Evolutionary conservation across 2,329 filamentous ascomycete genomes (phyloP).

Genomic region (Periconia sp.): DNA sequence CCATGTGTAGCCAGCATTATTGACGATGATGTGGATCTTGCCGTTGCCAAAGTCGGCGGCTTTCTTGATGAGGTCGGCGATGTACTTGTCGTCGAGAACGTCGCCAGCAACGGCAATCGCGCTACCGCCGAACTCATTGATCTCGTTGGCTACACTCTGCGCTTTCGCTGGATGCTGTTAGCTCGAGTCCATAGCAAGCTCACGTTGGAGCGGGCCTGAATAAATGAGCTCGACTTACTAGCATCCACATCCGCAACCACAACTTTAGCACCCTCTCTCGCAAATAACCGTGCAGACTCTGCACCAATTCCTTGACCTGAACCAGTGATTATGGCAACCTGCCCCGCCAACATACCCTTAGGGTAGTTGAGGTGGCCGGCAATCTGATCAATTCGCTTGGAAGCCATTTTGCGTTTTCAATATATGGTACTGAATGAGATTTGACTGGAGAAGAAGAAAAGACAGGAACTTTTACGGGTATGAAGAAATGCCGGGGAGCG

Average conservation of each 20-base stretch:
- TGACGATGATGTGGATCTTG: conserved; percentile 90
- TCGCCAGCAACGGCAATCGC: conserved; percentile 80
- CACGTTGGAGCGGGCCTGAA: not conserved
- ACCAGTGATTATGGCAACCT: conserved; percentile 87
- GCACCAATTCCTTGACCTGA: conserved; percentile 88
- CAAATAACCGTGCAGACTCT: conserved; percentile 80
- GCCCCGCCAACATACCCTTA: conserved; percentile 76
- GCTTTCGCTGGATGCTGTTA: conserved; percentile 66
- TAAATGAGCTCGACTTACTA: conserved; percentile 48
- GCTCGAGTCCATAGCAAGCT: not conserved
- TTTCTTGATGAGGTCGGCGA: conserved; percentile 73
- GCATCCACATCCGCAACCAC: conserved; percentile 83
- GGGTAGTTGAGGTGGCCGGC: conserved; percentile 83
- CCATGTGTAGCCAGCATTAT: conserved; percentile 93
- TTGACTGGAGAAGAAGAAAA: too few species aligned
- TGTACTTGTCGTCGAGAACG: conserved; percentile 73
- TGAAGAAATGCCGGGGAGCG: too few species aligned
- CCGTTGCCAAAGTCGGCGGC: conserved; percentile 81
- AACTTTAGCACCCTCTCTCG: conserved; percentile 86
- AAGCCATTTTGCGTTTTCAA: conserved; percentile 6
- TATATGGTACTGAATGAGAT: too few species aligned
- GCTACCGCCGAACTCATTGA: conserved; percentile 70
- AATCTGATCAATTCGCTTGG: conserved; percentile 69
- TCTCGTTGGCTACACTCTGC: conserved; percentile 69
- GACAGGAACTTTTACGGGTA: too few species aligned